Evolutionary conservation across 1,139 yeast species (phyloP).

Genomic region (Kurtzmaniella natalensis): DNA sequence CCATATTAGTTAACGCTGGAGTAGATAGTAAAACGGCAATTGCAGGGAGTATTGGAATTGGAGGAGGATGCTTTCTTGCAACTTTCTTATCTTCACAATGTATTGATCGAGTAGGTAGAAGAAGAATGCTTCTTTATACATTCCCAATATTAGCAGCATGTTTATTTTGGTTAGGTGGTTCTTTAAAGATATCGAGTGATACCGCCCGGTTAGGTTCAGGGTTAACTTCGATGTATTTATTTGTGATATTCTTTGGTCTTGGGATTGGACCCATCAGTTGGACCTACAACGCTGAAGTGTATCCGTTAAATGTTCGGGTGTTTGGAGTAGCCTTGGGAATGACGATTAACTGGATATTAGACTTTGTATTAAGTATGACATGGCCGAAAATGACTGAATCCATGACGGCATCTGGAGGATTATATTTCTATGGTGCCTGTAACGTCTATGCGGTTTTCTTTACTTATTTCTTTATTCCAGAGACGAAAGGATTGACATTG

Average conservation of each 20-base stretch:
- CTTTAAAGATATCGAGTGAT: conserved; percentile 1
- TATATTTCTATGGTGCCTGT: conserved; percentile 11
- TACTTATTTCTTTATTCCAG: conserved; percentile 16
- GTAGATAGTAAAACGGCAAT: conserved; percentile 9
- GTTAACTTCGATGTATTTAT: conserved; percentile 6
- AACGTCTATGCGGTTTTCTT: conserved; percentile 5
- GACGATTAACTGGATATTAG: conserved; percentile 7
- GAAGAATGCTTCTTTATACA: conserved; percentile 8
- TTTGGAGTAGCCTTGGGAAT: conserved; percentile 5
- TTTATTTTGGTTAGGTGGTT: conserved; percentile 7
- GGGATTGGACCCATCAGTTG: conserved; percentile 9
- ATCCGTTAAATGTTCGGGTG: conserved; percentile 6
- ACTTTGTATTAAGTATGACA: conserved; percentile 8
- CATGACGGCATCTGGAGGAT: conserved; percentile 7
- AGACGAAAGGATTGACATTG: conserved; percentile 5
- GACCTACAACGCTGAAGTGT: conserved; percentile 9
- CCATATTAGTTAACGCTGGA: conserved; percentile 13
- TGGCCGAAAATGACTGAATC: conserved; percentile 8
- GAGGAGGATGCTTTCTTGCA: conserved; percentile 9
- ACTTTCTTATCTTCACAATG: conserved; percentile 7
- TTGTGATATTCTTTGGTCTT: conserved; percentile 6
- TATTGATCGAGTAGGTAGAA: conserved; percentile 8
- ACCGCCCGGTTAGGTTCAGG: conserved; percentile 6
- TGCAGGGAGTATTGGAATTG: conserved; percentile 13
- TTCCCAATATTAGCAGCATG: conserved; percentile 7